A percentile compares a stretch with the other conserved stretches of the same genome.
Conservation (phyloP, 768 basidiomycete genomes). For the Termitomyces heimii region DNA sequence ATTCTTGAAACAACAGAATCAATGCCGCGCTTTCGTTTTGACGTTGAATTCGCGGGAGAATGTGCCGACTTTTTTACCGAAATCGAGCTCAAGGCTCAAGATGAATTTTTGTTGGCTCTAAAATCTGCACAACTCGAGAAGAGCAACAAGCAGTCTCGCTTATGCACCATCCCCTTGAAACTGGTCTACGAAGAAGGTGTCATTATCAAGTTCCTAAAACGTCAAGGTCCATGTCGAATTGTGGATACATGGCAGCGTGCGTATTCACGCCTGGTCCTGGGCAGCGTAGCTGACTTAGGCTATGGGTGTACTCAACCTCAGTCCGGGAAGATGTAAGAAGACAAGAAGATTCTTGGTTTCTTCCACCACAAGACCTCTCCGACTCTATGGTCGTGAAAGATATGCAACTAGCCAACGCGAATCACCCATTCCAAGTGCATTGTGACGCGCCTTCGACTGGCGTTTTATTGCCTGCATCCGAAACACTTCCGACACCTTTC, state of each 20-base stretch:
- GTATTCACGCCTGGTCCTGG: slow-evolving; percentile 6
- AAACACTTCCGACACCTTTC: neutral
- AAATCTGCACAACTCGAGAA: slow-evolving; percentile 32
- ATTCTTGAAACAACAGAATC: slow-evolving; percentile 23
- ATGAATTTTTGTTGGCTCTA: slow-evolving; percentile 41
- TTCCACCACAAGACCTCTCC: slow-evolving; percentile 15
- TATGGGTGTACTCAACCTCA: neutral
- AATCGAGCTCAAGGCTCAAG: slow-evolving; percentile 34
- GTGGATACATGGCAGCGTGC: slow-evolving; percentile 39
- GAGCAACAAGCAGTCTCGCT: slow-evolving; percentile 17
- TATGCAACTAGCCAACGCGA: neutral
- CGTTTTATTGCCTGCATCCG: neutral
- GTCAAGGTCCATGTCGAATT: slow-evolving; percentile 16
- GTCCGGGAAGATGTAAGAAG: slow-evolving; percentile 8
- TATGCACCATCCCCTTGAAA: slow-evolving; percentile 30
- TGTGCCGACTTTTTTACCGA: slow-evolving; percentile 24
- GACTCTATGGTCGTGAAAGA: neutral
- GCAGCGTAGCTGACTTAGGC: neutral
- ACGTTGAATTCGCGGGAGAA: slow-evolving; percentile 30
- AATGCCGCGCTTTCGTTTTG: slow-evolving; percentile 25
- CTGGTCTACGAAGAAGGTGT: slow-evolving; percentile 40
- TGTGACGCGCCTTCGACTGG: neutral
- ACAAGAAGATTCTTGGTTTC: slow-evolving; percentile 23
- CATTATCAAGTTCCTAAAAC: slow-evolving; percentile 30
- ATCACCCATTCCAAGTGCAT: neutral